phyloP scores from a whole-genome alignment of 805 yeast species.

The Lachancea nothofagi region DNA sequence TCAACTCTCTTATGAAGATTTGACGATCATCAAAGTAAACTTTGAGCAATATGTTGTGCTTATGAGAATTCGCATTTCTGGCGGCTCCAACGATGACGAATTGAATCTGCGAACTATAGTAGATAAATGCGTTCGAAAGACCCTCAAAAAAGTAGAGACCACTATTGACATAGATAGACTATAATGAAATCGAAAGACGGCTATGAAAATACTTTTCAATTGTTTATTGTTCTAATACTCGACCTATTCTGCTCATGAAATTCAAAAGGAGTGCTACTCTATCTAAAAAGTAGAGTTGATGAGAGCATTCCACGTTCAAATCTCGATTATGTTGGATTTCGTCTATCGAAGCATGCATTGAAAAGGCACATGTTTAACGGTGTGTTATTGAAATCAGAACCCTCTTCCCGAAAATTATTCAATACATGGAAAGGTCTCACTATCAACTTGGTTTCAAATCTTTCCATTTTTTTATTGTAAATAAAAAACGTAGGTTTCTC shows the following conservation, averaged over 20 bases:
- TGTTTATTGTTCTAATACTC: too few relatives aligned
- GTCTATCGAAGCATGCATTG: slow-evolving; percentile 27
- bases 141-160: slow-evolving; percentile 25
- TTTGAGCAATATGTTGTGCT: slow-evolving; percentile 55
- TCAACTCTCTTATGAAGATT: slow-evolving; percentile 36
- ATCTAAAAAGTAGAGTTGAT: too few relatives aligned
- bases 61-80: slow-evolving; percentile 50
- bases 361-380: slow-evolving; percentile 29
- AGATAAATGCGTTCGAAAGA: slow-evolving; percentile 24
- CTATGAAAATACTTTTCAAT: too few relatives aligned
- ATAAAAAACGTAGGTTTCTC: slow-evolving; percentile 12
- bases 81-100: slow-evolving; percentile 72
- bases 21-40: slow-evolving; percentile 58
- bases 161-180: slow-evolving; percentile 31
- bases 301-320: too few relatives aligned
- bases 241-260: too few relatives aligned
- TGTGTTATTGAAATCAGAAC: slow-evolving; percentile 24
- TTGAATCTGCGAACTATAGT: slow-evolving; percentile 39
- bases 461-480: slow-evolving; percentile 19
- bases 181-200: too few relatives aligned
- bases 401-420: slow-evolving; percentile 23
- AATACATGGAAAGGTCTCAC: slow-evolving; percentile 26
- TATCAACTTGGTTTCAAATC: slow-evolving; percentile 17
- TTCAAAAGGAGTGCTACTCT: too few relatives aligned
- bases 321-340: slow-evolving; percentile 23